Evolutionary conservation across 176 grass and related monocot species (phyloP).

Genomic region (Oryza glumipatula): DNA sequence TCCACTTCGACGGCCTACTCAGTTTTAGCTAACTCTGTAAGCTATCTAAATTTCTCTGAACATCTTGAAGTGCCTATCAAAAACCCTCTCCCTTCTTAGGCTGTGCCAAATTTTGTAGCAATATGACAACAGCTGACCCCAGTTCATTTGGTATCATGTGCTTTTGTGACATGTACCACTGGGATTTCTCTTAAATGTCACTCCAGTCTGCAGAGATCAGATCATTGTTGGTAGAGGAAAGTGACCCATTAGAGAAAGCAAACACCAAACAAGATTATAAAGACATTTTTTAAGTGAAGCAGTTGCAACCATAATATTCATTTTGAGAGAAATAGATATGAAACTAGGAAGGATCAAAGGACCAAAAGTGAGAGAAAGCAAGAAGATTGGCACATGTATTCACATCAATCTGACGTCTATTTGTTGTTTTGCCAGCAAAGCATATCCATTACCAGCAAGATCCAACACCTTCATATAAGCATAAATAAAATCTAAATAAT

Average conservation of each 20-base stretch:
- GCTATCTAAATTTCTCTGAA: neutral
- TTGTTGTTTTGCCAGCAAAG: neutral
- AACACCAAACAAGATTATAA: neutral
- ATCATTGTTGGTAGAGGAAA: neutral
- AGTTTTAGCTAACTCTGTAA: neutral
- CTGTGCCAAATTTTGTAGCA: slow-evolving; percentile 37
- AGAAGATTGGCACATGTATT: neutral
- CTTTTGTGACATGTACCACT: neutral
- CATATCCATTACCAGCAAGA: neutral
- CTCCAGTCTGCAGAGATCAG: neutral
- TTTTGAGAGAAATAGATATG: neutral
- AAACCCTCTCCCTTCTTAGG: neutral
- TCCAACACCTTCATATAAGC: neutral
- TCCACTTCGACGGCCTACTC: neutral
- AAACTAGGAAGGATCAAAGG: neutral
- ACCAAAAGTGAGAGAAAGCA: neutral
- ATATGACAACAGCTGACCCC: neutral
- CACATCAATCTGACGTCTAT: neutral
- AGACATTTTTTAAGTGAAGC: slow-evolving; percentile 1
- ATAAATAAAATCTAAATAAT: neutral
- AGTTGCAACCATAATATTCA: neutral
- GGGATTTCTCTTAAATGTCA: neutral
- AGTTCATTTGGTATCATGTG: neutral
- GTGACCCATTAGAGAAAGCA: neutral
- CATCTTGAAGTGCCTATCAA: neutral